These are phyloP conservation scores for Rhizopogon vulgaris DNA, from an alignment of 768 basidiomycete genomes.

Conservation along the genomic window DNA sequence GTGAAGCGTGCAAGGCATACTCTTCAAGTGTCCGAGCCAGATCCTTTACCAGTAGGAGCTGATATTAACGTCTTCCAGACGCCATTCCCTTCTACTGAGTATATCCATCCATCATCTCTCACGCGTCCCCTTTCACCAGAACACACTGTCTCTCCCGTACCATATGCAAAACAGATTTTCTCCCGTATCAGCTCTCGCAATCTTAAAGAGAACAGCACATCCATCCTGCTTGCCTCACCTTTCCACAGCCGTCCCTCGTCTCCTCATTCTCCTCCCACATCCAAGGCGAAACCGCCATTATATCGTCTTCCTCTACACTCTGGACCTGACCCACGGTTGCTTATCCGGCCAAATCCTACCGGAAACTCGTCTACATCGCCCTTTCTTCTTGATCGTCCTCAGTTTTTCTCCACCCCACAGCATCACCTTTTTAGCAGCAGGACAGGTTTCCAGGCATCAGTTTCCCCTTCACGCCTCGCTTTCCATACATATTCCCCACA, in stretches of 20 bases:
- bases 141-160: constrained; percentile 40
- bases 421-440: constrained; percentile 1
- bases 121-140: constrained; percentile 22
- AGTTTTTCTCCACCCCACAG: constrained; percentile 21
- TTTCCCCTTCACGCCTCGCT: not conserved
- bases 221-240: constrained; percentile 35
- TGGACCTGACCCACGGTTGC: not conserved
- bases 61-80: constrained; percentile 20
- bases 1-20: constrained; percentile 30
- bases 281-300: constrained; percentile 19
- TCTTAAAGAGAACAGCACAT: constrained; percentile 32
- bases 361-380: constrained; percentile 1
- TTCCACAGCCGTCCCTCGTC: constrained; percentile 42
- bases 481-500: not conserved
- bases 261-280: constrained; percentile 28
- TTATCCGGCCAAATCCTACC: not conserved
- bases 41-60: constrained; percentile 1
- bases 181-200: constrained; percentile 35
- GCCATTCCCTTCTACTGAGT: constrained; percentile 19
- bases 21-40: constrained; percentile 6
- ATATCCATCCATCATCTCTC: constrained; percentile 17
- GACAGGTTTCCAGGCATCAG: not conserved
- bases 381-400: constrained; percentile 18
- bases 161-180: constrained; percentile 25
- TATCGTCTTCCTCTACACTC: constrained; percentile 18